Base-by-base conservation (phyloP, 371 early-diverging fungal species). In the Thermomucor indicae-seudaticae region DNA sequence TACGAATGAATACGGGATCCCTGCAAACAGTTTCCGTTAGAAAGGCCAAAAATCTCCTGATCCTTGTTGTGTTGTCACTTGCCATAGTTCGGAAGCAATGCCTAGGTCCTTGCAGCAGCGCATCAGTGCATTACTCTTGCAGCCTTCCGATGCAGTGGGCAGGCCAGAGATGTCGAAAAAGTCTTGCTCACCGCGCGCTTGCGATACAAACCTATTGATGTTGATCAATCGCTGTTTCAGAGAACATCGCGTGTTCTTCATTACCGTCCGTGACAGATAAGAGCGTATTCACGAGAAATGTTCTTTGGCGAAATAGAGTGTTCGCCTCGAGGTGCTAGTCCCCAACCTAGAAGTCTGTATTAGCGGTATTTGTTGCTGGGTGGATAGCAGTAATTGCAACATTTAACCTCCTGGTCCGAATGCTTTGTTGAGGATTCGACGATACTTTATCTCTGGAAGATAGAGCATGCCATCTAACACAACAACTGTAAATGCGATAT, bases 61-160 rank as follows among this genome's bases (percentile, higher is more conserved):
- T n/a, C 19, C 14, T 24, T 37, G 37, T 17, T 5, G 12, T 20
- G 2, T 22, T 31, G 25, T 45, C 14, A 25, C 48, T 58, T 65
- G 65, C 98, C 97, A 96, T 52, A 97, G 70, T 64, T 97, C 97
- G 29, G 85, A 86, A 7, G 95, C 92, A 42, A 94, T 75, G 28
- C 97, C 97, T 39, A 97, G 67, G 72, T 97, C 98, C 65, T 97
- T 97, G 77, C 97, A 97, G 70, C 96, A 96, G 31, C 97, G 81
- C 85, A 95, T 91, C 54, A 97, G 69, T 6, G 98, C 97, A 62
- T 95, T 97, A 40, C 89, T 88, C 64, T 93, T 95, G 62, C 87
- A 86, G 4, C 95, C 96, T 73, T 97, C 97, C 0, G 90, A 79
- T 0, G 96, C 95, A 0, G 93, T 95, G 0, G 95, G 82, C 20